phyloP scores from a whole-genome alignment of 2,329 filamentous ascomycete species.

The Fusarium clavum region DNA sequence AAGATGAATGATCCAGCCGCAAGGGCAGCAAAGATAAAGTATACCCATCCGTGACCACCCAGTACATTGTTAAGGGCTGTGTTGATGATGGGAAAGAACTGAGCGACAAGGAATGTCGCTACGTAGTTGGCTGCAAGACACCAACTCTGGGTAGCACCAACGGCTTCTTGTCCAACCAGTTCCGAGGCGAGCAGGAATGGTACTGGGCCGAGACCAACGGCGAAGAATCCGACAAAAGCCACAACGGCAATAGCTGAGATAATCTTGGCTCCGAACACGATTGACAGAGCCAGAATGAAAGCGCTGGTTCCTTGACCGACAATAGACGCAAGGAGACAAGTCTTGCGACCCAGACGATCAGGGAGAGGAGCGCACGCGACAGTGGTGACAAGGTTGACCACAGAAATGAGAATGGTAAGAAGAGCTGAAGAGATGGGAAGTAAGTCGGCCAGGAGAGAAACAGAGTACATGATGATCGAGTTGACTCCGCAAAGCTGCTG shows the following conservation, averaged over 20 bases:
- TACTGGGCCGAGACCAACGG: conserved; percentile 89
- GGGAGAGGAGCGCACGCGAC: conserved; percentile 84
- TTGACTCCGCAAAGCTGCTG: conserved; percentile 97
- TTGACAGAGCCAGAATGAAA: conserved; percentile 81
- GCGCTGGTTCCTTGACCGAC: conserved; percentile 85
- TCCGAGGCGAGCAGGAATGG: conserved; percentile 95
- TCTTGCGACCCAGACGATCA: conserved; percentile 88
- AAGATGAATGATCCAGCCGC: conserved; percentile 78
- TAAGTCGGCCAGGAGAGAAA: conserved; percentile 84
- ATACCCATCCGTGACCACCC: conserved; percentile 83
- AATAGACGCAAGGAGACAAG: conserved; percentile 84
- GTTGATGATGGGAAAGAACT: conserved; percentile 93
- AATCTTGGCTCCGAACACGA: conserved; percentile 76
- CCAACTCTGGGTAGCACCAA: conserved; percentile 91
- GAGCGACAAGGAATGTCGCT: conserved; percentile 90
- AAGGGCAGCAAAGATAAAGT: conserved; percentile 87
- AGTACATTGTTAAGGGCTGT: conserved; percentile 71
- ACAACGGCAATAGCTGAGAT: conserved; percentile 85
- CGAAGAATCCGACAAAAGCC: conserved; percentile 89
- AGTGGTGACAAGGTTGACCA: conserved; percentile 87
- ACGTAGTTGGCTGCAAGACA: conserved; percentile 88
- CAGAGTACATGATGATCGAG: conserved; percentile 98
- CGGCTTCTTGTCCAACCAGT: conserved; percentile 88
- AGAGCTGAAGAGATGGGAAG: conserved; percentile 84
- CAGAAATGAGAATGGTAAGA: conserved; percentile 87